Percentiles rank a stretch among this genome's conserved stretches.
Evolutionary conservation across 2,329 filamentous ascomycete genomes (phyloP).

Genomic region (Colletotrichum tofieldiae): DNA sequence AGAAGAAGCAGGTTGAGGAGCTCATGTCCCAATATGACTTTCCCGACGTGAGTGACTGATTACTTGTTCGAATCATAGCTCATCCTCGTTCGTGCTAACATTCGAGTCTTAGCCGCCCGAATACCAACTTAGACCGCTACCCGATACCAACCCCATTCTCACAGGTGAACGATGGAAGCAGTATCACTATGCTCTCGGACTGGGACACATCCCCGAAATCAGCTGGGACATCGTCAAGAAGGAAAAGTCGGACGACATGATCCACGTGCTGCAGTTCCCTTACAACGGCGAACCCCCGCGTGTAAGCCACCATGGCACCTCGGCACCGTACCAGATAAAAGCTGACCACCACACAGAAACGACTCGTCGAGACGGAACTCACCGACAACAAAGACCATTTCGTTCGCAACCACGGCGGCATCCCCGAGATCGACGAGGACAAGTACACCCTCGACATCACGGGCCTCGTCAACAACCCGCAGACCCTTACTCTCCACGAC

Average conservation of each 20-base stretch:
- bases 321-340: no score
- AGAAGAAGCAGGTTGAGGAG: conserved; percentile 72
- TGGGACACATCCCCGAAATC: conserved; percentile 68
- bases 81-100: neutral
- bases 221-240: conserved; percentile 67
- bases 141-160: conserved; percentile 71
- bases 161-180: conserved; percentile 70
- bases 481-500: conserved; percentile 70
- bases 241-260: conserved; percentile 73
- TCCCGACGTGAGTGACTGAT: conserved; percentile 44
- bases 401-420: conserved; percentile 80
- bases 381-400: conserved; percentile 74
- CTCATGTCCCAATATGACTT: conserved; percentile 55
- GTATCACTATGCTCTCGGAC: conserved; percentile 67
- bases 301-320: neutral
- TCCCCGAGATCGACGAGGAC: conserved; percentile 74
- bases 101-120: conserved; percentile 60
- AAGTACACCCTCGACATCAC: conserved; percentile 70
- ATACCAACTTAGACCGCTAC: conserved; percentile 69
- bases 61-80: neutral
- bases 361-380: conserved; percentile 68
- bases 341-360: conserved; percentile 63
- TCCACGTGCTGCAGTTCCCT: conserved; percentile 74
- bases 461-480: conserved; percentile 73
- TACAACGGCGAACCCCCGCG: conserved; percentile 72